Evolutionary conservation across 257 asterid species (phyloP), one percentile per base, ranked within the genome.

Genomic region (Plectranthus barbatus): DNA sequence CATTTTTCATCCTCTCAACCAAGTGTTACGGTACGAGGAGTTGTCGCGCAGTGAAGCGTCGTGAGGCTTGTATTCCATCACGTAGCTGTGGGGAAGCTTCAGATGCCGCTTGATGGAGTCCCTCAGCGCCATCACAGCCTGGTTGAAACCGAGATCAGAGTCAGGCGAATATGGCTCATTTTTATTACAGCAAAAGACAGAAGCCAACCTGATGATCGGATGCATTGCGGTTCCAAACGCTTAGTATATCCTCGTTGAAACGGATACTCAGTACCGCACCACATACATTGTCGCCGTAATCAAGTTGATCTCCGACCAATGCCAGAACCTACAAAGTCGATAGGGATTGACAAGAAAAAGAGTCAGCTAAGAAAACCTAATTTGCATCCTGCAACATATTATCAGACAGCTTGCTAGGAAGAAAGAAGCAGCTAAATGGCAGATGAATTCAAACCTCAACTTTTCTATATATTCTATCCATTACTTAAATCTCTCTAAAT

Each of bases 201-300:
- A n/a, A n/a, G 18, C 83, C 64, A 31, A 85, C 99, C 99, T 93
- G 97, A 62, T 90, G 73, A 79, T 93, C 97, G 51, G 96, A 83
- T 5, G 99, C 97, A 81, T 87, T 82, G 60, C 96, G 91, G 78
- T 90, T 93, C 99, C 99, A 93, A 52, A 93, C 95, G 31, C 99
- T 93, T 64, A 93, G 69, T 59, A 93, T 93, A 67, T 93, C 99
- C 89, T 93, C 99, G 14, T 87, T 93, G 75, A 90, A 87, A 56
- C 99, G 99, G 66, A 90, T 78, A 71, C 99, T 90, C 65, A 93
- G 42, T 11, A 93, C 99, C n/a, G 91, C 97, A 65, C 99, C 97
- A 58, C 97, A 90, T 36, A 93, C 76, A 70, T 90, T 79, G 42
- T 90, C 97, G 18, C 99, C 94, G 59, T 82, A 87, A 48, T 93